These are phyloP conservation scores for Cicer chorassanicum DNA, from an alignment of 306 rosid species.

Conservation along the genomic window DNA sequence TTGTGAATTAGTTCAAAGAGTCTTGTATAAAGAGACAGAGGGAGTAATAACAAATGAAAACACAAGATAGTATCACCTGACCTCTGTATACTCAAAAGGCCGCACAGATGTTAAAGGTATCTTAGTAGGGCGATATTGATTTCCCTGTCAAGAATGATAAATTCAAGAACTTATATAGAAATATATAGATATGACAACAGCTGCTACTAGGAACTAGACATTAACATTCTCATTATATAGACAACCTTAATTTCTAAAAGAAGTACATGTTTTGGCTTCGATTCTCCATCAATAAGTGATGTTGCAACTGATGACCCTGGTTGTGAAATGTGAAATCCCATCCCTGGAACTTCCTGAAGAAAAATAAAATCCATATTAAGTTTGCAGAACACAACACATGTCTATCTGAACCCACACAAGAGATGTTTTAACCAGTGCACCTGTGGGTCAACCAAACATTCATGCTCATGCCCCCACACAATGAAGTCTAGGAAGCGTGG, in stretches of 20 bases:
- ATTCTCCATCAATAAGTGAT: slow-evolving; percentile 97
- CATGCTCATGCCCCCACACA: slow-evolving; percentile 99
- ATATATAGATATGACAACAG: slow-evolving; percentile 21
- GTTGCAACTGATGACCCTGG: slow-evolving; percentile 99
- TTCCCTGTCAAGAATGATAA: slow-evolving; percentile 65
- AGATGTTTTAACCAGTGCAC: slow-evolving; percentile 46
- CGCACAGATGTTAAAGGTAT: slow-evolving; percentile 92
- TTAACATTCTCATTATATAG: slow-evolving; percentile 34
- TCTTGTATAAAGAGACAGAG: background rate
- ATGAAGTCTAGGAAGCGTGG: slow-evolving; percentile 95
- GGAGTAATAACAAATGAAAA: slow-evolving; percentile 7
- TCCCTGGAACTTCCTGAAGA: slow-evolving; percentile 95
- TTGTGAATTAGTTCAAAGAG: background rate
- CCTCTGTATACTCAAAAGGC: slow-evolving; percentile 96
- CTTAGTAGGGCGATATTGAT: slow-evolving; percentile 96
- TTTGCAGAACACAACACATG: slow-evolving; percentile 15
- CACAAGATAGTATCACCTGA: slow-evolving; percentile 46
- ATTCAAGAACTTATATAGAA: slow-evolving; percentile 33
- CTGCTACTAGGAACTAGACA: slow-evolving; percentile 34
- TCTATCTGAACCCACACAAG: slow-evolving; percentile 6
- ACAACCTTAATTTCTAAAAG: slow-evolving; percentile 94
- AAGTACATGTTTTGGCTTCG: slow-evolving; percentile 96
- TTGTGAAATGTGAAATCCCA: slow-evolving; percentile 99
- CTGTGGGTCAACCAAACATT: slow-evolving; percentile 96
- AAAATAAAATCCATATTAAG: slow-evolving; percentile 42